Evolutionary conservation across 2,329 filamentous ascomycete genomes (phyloP).

Genomic region (Fusarium sp.): DNA sequence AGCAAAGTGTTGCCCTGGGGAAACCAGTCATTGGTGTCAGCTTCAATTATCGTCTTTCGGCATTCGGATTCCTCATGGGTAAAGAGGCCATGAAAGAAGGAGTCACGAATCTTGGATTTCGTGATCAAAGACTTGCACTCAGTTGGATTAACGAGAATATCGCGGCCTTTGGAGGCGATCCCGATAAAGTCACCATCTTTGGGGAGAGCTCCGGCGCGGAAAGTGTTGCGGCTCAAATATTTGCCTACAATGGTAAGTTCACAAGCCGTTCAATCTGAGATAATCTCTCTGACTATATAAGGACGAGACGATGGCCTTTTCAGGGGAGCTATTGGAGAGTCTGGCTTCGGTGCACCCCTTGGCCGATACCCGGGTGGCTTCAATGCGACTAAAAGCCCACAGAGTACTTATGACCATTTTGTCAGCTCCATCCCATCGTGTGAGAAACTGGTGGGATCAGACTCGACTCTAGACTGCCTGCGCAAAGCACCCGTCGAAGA

Average conservation of each 20-base stretch:
- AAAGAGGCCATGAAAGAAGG: slow-evolving; percentile 55
- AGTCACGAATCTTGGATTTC: slow-evolving; percentile 61
- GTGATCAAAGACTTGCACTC: slow-evolving; percentile 60
- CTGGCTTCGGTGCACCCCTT: slow-evolving; percentile 55
- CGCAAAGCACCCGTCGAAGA: slow-evolving; percentile 46
- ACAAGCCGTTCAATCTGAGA: accelerated
- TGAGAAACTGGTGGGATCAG: slow-evolving; percentile 35
- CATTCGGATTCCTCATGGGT: slow-evolving; percentile 60
- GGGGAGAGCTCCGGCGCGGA: slow-evolving; percentile 62
- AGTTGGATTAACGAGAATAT: slow-evolving; percentile 62
- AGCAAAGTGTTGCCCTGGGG: slow-evolving; percentile 57
- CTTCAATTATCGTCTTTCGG: slow-evolving; percentile 62
- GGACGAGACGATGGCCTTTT: slow-evolving; percentile 64
- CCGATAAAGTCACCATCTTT: slow-evolving; percentile 61
- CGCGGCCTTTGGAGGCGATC: slow-evolving; percentile 58
- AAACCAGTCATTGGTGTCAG: slow-evolving; percentile 62
- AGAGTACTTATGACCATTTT: slow-evolving; percentile 46
- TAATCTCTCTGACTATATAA: slow-evolving; percentile 2
- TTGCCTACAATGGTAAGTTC: slow-evolving; percentile 49
- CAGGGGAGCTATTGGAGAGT: slow-evolving; percentile 61
- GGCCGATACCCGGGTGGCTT: slow-evolving; percentile 44
- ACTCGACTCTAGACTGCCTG: slow-evolving; percentile 45
- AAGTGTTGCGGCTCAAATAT: slow-evolving; percentile 25
- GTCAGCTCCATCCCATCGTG: slow-evolving; percentile 45
- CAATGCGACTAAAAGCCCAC: slow-evolving; percentile 46